Conservation (phyloP, 2,329 filamentous ascomycete genomes). For the Pseudogymnoascus sp. region DNA sequence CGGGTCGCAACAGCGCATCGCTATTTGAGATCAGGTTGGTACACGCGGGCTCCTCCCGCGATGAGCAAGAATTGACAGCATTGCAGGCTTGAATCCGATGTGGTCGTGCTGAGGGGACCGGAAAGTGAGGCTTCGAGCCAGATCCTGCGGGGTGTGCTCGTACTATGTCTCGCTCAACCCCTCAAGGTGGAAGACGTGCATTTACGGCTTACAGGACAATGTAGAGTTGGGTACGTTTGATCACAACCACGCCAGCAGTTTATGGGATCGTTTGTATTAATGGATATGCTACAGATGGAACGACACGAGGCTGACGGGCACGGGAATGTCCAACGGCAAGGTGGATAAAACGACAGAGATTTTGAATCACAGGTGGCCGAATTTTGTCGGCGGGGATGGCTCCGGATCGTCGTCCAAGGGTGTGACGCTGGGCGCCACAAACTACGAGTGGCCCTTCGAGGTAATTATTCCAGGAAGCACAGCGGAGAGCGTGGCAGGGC, state of each 20-base stretch:
- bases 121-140: conserved; percentile 71
- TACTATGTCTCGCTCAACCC: conserved; percentile 63
- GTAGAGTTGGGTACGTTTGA: conserved; percentile 57
- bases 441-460: conserved; percentile 80
- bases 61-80: conserved; percentile 13
- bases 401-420: conserved; percentile 43
- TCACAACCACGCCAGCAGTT: background rate
- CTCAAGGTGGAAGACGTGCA: conserved; percentile 68
- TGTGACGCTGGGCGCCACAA: conserved; percentile 58
- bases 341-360: conserved; percentile 54
- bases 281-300: conserved; percentile 38
- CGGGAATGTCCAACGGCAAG: conserved; percentile 51
- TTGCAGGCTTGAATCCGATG: conserved; percentile 65
- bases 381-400: conserved; percentile 51
- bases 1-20: conserved; percentile 27
- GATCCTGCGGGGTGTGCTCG: conserved; percentile 63
- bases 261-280: background rate
- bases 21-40: conserved; percentile 33
- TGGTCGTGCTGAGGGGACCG: conserved; percentile 69
- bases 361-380: conserved; percentile 61
- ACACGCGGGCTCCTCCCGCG: conserved; percentile 2
- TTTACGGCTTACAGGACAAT: conserved; percentile 62
- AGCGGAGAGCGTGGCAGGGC: conserved; percentile 84
- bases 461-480: conserved; percentile 62
- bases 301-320: conserved; percentile 46